Percentiles rank a stretch among this genome's conserved stretches.
These are phyloP conservation scores for Teratosphaeria gauchensis DNA, from an alignment of 2,329 filamentous ascomycete species.

Conservation along the genomic window DNA sequence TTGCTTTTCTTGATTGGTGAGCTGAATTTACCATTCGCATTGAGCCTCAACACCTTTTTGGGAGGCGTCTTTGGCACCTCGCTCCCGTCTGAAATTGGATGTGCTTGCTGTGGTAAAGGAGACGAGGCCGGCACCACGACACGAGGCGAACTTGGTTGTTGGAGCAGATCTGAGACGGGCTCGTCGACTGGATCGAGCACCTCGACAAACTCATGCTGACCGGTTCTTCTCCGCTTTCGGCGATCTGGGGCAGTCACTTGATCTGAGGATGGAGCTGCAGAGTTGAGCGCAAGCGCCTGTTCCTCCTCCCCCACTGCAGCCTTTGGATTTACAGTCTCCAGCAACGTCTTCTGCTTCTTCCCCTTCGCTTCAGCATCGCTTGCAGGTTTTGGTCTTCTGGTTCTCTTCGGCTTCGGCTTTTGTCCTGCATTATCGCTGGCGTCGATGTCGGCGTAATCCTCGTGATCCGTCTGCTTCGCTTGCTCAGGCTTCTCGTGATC, in stretches of 20 bases:
- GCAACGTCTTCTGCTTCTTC: conserved; percentile 22
- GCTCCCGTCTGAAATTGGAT: neutral
- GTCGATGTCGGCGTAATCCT: neutral
- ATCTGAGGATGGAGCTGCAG: conserved; percentile 1
- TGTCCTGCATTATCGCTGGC: neutral
- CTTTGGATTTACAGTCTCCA: conserved; percentile 18
- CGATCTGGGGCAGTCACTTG: conserved; percentile 7
- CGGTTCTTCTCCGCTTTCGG: conserved; percentile 31
- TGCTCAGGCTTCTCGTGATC: neutral
- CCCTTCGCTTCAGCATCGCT: conserved; percentile 5
- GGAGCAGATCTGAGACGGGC: neutral
- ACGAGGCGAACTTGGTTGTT: conserved; percentile 5
- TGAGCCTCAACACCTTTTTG: conserved; percentile 31
- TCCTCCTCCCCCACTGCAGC: conserved; percentile 4
- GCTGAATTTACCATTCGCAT: conserved; percentile 37
- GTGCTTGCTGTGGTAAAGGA: conserved; percentile 4
- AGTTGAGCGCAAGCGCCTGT: neutral
- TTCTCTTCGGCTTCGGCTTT: conserved; percentile 9
- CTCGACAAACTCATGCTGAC: conserved; percentile 12
- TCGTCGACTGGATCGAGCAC: conserved; percentile 3
- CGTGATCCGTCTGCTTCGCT: neutral
- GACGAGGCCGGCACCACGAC: conserved; percentile 16
- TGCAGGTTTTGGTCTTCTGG: conserved; percentile 6
- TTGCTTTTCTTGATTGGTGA: conserved; percentile 30
- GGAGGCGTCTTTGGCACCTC: conserved; percentile 16